phyloP scores from a whole-genome alignment of 495 filamentous ascomycete genomes.

The Penicillium antarcticum region DNA sequence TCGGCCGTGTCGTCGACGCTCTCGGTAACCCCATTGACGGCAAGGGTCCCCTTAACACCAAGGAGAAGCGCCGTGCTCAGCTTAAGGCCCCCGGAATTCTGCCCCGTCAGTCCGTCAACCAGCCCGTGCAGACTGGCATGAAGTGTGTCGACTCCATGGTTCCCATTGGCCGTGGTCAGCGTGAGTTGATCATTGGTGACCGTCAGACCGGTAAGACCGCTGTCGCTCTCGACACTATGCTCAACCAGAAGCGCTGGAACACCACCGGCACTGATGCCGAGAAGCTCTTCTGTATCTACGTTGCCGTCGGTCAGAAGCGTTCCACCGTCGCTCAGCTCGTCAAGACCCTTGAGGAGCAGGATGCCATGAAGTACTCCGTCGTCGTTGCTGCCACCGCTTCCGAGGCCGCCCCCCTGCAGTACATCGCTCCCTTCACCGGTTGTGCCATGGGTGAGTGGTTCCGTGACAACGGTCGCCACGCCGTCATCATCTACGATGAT shows the following conservation, averaged over 20 bases:
- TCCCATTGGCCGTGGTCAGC: slow-evolving; percentile 98
- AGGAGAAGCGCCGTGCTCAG: slow-evolving; percentile 92
- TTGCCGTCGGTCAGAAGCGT: slow-evolving; percentile 98
- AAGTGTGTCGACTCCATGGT: slow-evolving; percentile 99
- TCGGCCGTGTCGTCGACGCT: slow-evolving; percentile 97
- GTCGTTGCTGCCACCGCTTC: slow-evolving; percentile 96
- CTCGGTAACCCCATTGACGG: slow-evolving; percentile 99
- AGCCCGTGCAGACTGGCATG: slow-evolving; percentile 98
- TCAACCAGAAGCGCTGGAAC: slow-evolving; percentile 99
- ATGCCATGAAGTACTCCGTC: slow-evolving; percentile 98
- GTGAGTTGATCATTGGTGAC: slow-evolving; percentile 99
- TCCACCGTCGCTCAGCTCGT: slow-evolving; percentile 99
- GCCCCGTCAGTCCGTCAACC: slow-evolving; percentile 91
- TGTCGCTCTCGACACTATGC: slow-evolving; percentile 95
- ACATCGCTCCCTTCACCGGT: slow-evolving; percentile 92
- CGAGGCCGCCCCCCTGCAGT: slow-evolving; percentile 91
- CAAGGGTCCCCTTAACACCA: slow-evolving; percentile 93
- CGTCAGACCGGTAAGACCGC: slow-evolving; percentile 99
- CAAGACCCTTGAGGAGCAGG: slow-evolving; percentile 99
- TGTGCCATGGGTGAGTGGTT: slow-evolving; percentile 82
- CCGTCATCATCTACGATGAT: slow-evolving; percentile 93
- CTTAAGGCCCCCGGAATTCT: slow-evolving; percentile 98
- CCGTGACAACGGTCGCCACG: slow-evolving; percentile 88
- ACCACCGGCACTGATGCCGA: slow-evolving; percentile 78
- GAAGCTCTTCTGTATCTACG: slow-evolving; percentile 99